Evolutionary conservation across 164 flowering plant genomes (phyloP).

Genomic region (Chimonanthus praecox): DNA sequence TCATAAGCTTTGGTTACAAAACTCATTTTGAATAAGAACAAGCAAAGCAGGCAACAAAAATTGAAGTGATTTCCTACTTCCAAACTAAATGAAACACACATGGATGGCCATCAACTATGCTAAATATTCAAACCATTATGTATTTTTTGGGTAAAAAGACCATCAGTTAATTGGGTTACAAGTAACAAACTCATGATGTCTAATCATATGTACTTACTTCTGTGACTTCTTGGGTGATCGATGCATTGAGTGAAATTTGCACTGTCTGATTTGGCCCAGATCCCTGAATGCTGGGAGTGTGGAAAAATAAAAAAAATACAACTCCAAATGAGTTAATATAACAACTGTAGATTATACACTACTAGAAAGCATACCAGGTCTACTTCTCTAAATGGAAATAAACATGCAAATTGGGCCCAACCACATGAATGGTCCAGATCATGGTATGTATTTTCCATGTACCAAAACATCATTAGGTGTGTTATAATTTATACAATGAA

Average conservation of each 20-base stretch:
- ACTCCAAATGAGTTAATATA: slow-evolving; percentile 4
- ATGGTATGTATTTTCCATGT: background rate
- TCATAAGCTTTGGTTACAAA: background rate
- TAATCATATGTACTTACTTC: slow-evolving; percentile 40
- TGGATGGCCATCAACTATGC: background rate
- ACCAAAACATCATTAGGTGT: background rate
- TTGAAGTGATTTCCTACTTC: background rate
- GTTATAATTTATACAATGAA: too few species aligned
- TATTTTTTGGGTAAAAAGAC: background rate
- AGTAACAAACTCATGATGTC: background rate
- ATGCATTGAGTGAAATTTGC: slow-evolving; percentile 80
- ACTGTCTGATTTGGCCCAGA: slow-evolving; percentile 80
- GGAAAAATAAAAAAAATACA: slow-evolving; percentile 15
- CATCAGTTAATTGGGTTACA: background rate
- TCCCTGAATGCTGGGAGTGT: slow-evolving; percentile 54
- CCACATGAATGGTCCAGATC: background rate
- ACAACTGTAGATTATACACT: background rate
- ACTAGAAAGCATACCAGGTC: background rate
- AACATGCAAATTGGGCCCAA: background rate
- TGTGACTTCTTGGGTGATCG: slow-evolving; percentile 40
- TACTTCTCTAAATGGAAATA: background rate
- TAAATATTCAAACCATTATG: background rate
- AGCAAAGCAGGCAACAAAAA: background rate
- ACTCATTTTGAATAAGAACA: background rate
- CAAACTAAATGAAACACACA: background rate